Evolutionary conservation across 306 rosid genomes (phyloP).

Genomic region (Heteromeles arbutifolia): DNA sequence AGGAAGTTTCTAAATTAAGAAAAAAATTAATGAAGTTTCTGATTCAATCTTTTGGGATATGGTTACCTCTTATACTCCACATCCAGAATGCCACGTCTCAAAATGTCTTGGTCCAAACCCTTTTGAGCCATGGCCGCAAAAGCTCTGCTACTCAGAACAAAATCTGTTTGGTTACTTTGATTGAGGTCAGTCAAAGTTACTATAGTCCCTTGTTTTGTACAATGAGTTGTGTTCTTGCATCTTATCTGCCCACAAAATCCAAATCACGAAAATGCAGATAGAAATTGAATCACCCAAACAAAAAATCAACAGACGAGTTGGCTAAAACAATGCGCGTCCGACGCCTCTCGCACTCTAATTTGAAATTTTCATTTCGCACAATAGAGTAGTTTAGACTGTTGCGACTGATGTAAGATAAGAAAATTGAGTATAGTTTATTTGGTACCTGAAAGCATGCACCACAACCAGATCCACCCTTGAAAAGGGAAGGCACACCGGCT

Average conservation of each 20-base stretch:
- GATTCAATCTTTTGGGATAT: background rate
- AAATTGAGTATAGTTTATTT: background rate
- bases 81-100: slow-evolving; percentile 61
- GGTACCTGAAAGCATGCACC: slow-evolving; percentile 85
- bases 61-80: slow-evolving; percentile 75
- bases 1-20: background rate
- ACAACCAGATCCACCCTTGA: slow-evolving; percentile 73
- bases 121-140: slow-evolving; percentile 60
- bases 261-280: background rate
- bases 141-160: slow-evolving; percentile 71
- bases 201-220: slow-evolving; percentile 49
- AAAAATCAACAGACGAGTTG: background rate
- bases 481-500: slow-evolving; percentile 59
- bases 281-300: background rate
- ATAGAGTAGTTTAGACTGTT: background rate
- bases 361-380: no score
- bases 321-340: background rate
- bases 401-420: background rate
- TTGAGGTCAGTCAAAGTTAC: slow-evolving; percentile 71
- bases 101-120: slow-evolving; percentile 31
- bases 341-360: background rate
- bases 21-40: background rate
- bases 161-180: slow-evolving; percentile 42
- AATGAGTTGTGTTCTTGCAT: slow-evolving; percentile 53
- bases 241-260: slow-evolving; percentile 46